Base-by-base conservation (phyloP, 192 early-diverging fungal species). In the Backusella parvicylindrica region DNA sequence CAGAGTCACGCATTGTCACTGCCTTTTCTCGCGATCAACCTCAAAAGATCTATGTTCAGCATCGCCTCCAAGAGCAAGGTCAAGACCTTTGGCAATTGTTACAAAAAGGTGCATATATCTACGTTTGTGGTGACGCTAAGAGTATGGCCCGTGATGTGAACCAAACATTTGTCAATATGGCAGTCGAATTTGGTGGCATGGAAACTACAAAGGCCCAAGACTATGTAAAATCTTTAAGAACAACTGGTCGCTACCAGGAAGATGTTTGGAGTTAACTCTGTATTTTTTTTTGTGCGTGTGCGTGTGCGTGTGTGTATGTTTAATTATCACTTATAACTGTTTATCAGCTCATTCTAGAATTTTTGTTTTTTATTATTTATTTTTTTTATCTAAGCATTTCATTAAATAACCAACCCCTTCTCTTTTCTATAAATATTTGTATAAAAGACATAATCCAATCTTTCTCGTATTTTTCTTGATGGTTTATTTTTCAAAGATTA, bases 41-140 rank as follows among this genome's bases (percentile, higher is more conserved):
- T 49, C 82, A 76, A 66, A 99, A 99, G 88, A 90, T 96, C 28
- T 99, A 99, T 85, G 98, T 99, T 13, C 98, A 99, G 80, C 94
- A 99, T 81, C 86, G 91, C 15, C 78, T 99, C 65, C 68, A 77
- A 8, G 92, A 97, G 77, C 71, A 94, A 49, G 89, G 86, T 49
- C 86, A 87, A 26, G 77, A 88, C 41, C 87, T 99, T 21, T 99
- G 94, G 89, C 86, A 93, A 43, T 77, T 98, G 79, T 79, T 99
- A 74, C 65, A 88, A 50, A 81, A 92, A 77, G 87, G 87, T 11
- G 96, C 91, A 0, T 92, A 93, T 76, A 86, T 98, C 23, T 99
- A 97, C 71, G 89, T 98, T 56, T 99, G 96, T 78, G 96, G 96
- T 77, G 98, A 99, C 78, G 98, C 97, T 41, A 97, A 96, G 84